Percentiles rank a stretch among this genome's conserved stretches.
Evolutionary conservation across 1,139 yeast species (phyloP).

Genomic region (Geotrichum carabidarum): DNA sequence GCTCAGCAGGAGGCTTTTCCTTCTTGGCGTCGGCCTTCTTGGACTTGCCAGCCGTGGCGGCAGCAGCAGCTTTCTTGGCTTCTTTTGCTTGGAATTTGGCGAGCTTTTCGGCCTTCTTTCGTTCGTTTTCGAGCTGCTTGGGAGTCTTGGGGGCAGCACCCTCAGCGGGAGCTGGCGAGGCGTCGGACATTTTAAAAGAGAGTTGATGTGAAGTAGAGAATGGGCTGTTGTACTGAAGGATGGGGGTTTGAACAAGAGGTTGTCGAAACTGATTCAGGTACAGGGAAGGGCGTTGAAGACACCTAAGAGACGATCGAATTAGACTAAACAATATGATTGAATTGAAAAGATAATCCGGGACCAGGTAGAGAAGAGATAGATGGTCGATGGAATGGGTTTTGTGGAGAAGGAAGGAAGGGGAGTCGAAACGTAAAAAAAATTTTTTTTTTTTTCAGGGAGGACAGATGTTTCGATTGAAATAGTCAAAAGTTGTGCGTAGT

Average conservation of each 20-base stretch:
- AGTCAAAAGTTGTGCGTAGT: too few species aligned
- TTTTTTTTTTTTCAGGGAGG: not conserved
- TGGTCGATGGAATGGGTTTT: not conserved
- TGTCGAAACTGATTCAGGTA: slow-evolving; percentile 10
- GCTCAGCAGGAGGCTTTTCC: slow-evolving; percentile 68
- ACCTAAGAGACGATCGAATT: slow-evolving; percentile 15
- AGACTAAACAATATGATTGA: slow-evolving; percentile 16
- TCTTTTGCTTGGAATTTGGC: slow-evolving; percentile 93
- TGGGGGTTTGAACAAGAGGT: not conserved
- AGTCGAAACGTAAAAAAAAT: not conserved
- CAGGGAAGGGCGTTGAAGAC: slow-evolving; percentile 18
- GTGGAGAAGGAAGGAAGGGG: slow-evolving; percentile 2
- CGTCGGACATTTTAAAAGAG: slow-evolving; percentile 23
- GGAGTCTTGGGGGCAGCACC: slow-evolving; percentile 37
- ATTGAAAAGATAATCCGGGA: not conserved
- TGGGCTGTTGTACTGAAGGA: not conserved
- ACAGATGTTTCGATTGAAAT: not conserved
- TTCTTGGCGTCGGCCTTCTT: slow-evolving; percentile 43
- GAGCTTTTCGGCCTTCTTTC: slow-evolving; percentile 92
- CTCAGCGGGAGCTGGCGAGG: slow-evolving; percentile 17
- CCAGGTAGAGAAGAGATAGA: not conserved
- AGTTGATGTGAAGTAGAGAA: not conserved
- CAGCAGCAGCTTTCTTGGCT: slow-evolving; percentile 59
- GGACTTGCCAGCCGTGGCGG: slow-evolving; percentile 39
- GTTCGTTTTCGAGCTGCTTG: slow-evolving; percentile 72